A percentile compares a stretch with the other conserved stretches of the same genome.
Evolutionary conservation across 768 basidiomycete genomes (phyloP).

Genomic region (Boletus insuetus): DNA sequence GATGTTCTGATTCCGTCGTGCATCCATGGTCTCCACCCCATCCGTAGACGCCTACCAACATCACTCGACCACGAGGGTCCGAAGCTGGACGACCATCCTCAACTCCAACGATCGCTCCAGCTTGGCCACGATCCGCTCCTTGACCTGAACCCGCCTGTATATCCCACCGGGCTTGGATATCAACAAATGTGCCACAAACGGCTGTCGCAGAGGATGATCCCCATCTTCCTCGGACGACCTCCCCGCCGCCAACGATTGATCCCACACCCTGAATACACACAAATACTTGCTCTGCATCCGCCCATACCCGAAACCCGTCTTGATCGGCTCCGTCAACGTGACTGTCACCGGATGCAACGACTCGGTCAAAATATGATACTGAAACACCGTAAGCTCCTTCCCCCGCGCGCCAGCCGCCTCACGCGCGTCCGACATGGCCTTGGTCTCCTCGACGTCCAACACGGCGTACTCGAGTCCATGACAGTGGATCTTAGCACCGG

Average conservation of each 20-base stretch:
- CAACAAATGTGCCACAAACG: constrained; percentile 4
- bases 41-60: too few species aligned
- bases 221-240: too few species aligned
- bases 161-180: constrained; percentile 14
- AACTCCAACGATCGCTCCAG: constrained; percentile 13
- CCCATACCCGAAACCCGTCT: constrained; percentile 17
- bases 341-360: constrained; percentile 19
- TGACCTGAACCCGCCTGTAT: constrained; percentile 16
- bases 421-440: constrained; percentile 9
- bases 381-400: not conserved
- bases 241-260: constrained; percentile 7
- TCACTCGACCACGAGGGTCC: too few species aligned
- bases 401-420: not conserved
- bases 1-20: too few species aligned
- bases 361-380: constrained; percentile 16
- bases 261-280: constrained; percentile 22
- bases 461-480: constrained; percentile 21
- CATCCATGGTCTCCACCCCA: too few species aligned
- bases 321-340: constrained; percentile 20
- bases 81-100: constrained; percentile 8
- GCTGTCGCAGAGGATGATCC: constrained; percentile 14
- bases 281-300: constrained; percentile 13
- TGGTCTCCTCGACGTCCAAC: constrained; percentile 14
- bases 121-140: constrained; percentile 22
- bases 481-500: constrained; percentile 19